These are phyloP conservation scores for Volvariella volvacea DNA, from an alignment of 1,284 basidiomycete genomes.

Conservation along the genomic window DNA sequence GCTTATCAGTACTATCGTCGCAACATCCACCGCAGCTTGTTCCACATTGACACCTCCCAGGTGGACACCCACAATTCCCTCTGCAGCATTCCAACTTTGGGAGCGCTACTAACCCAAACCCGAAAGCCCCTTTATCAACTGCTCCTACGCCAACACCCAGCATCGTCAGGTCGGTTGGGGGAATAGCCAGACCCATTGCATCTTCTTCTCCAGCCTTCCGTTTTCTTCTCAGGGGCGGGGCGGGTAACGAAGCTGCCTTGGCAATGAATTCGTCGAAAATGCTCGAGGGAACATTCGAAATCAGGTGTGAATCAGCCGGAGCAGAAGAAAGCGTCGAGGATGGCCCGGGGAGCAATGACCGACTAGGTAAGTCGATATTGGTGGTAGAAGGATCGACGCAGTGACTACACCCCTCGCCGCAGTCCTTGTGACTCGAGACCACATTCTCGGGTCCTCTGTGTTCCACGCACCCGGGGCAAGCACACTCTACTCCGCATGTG, in stretches of 20 bases:
- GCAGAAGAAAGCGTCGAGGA: slow-evolving; percentile 10
- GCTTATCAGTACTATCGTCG: too few species aligned
- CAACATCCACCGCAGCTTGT: slow-evolving; percentile 47
- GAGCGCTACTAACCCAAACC: slow-evolving; percentile 44
- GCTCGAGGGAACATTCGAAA: too few species aligned
- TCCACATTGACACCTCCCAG: slow-evolving; percentile 44
- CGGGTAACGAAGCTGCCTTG: slow-evolving; percentile 54
- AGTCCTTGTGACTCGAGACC: slow-evolving; percentile 40
- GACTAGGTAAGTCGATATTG: too few species aligned
- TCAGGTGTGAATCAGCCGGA: slow-evolving; percentile 24
- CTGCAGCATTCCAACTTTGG: slow-evolving; percentile 64
- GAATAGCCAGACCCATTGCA: slow-evolving; percentile 9
- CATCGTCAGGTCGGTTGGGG: slow-evolving; percentile 29
- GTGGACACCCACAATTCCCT: slow-evolving; percentile 49
- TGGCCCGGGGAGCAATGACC: slow-evolving; percentile 37
- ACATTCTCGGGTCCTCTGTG: slow-evolving; percentile 52
- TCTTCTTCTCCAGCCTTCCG: slow-evolving; percentile 25
- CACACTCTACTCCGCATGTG: slow-evolving; percentile 60
- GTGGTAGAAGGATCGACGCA: slow-evolving; percentile 47
- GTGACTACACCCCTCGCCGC: slow-evolving; percentile 54
- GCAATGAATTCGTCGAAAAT: slow-evolving; percentile 62
- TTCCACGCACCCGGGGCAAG: slow-evolving; percentile 67
- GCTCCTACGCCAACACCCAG: too few species aligned
- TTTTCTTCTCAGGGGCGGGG: slow-evolving; percentile 40
- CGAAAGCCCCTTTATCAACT: too few species aligned